Conservation (phyloP, 176 grass and related monocot genomes). For the Phoenix roebelenii region DNA sequence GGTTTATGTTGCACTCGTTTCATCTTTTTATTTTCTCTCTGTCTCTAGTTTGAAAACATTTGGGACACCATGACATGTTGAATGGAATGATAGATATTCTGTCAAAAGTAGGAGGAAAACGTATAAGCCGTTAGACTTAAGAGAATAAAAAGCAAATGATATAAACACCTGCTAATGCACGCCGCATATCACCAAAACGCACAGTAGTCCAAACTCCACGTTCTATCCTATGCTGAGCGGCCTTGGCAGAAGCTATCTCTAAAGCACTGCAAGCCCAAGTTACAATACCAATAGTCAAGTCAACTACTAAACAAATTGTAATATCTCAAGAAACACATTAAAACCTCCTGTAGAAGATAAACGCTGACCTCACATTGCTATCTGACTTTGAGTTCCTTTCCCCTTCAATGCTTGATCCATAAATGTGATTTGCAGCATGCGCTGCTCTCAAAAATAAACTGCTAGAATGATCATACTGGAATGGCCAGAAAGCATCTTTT, state of each 20-base stretch:
- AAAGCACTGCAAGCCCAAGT: conserved; percentile 40
- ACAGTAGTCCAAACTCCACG: conserved; percentile 76
- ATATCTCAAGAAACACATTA: background rate
- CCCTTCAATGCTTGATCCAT: conserved; percentile 33
- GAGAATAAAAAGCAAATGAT: background rate
- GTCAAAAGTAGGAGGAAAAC: background rate
- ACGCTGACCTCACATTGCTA: conserved; percentile 52
- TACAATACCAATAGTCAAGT: conserved; percentile 5
- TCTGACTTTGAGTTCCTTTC: conserved; percentile 22
- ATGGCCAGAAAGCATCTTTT: conserved; percentile 82
- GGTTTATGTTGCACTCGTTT: no score
- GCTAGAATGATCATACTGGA: conserved; percentile 50
- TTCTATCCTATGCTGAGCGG: conserved; percentile 80
- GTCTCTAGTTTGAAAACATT: background rate
- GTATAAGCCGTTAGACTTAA: background rate
- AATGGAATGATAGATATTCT: background rate
- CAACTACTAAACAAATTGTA: background rate
- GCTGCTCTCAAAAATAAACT: conserved; percentile 80
- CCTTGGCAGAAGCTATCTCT: conserved; percentile 86
- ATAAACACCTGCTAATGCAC: conserved; percentile 64
- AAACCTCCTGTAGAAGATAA: background rate
- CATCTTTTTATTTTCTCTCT: no score
- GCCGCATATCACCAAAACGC: conserved; percentile 82
- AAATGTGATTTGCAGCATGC: conserved; percentile 35
- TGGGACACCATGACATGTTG: background rate